Conservation (phyloP, 139 green algal genomes). For the Nannochloris sp. region DNA sequence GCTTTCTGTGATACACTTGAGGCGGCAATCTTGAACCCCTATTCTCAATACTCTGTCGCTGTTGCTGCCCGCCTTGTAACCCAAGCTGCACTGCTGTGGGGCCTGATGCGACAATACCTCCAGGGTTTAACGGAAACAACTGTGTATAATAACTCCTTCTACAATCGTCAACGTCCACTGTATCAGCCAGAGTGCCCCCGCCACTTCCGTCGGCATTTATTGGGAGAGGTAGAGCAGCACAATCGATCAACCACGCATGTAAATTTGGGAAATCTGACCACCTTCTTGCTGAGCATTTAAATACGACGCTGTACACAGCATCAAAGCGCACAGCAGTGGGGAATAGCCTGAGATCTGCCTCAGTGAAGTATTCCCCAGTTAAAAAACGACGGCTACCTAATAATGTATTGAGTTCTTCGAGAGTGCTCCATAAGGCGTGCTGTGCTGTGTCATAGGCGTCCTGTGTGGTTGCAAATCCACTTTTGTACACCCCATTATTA, state of each 20-base stretch:
- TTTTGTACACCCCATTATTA: conserved; percentile 80
- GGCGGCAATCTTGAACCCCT: too few relatives aligned
- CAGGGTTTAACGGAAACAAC: conserved; percentile 91
- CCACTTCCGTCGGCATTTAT: background rate
- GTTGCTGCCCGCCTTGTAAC: background rate
- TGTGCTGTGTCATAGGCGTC: conserved; percentile 61
- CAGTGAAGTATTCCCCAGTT: conserved; percentile 69
- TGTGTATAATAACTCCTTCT: conserved; percentile 64
- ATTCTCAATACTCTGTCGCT: too few relatives aligned
- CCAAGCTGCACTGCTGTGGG: conserved; percentile 33
- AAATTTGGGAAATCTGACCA: conserved; percentile 68
- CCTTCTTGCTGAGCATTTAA: conserved; percentile 70
- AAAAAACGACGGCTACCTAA: conserved; percentile 61
- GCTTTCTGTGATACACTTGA: too few relatives aligned
- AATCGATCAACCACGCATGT: conserved; percentile 68
- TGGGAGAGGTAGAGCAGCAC: conserved; percentile 50
- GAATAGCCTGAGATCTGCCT: conserved; percentile 77
- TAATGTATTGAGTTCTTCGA: conserved; percentile 55
- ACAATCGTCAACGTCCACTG: conserved; percentile 76
- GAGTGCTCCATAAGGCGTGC: conserved; percentile 41
- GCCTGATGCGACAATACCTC: conserved; percentile 71
- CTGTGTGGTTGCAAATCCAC: conserved; percentile 76
- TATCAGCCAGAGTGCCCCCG: conserved; percentile 3
- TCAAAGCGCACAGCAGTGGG: conserved; percentile 73
- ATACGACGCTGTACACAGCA: conserved; percentile 71